Evolutionary conservation across 768 basidiomycete genomes (phyloP).

Genomic region (Tulasnella sp.): DNA sequence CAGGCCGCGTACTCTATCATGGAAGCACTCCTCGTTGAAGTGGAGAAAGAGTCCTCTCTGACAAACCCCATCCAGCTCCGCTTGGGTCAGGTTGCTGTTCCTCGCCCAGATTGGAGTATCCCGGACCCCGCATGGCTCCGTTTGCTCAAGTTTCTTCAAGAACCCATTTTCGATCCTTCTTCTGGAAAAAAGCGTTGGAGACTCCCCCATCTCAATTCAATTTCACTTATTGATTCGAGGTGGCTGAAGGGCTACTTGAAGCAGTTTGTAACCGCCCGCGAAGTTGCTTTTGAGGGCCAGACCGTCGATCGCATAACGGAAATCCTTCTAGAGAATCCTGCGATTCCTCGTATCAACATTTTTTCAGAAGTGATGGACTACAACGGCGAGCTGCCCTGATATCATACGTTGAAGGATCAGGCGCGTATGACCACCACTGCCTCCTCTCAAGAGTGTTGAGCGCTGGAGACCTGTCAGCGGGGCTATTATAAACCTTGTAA

Average conservation of each 20-base stretch:
- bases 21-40: background rate
- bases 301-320: background rate
- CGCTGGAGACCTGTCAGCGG: background rate
- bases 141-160: background rate
- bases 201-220: background rate
- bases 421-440: background rate
- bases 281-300: background rate
- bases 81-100: background rate
- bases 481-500: too few relatives aligned
- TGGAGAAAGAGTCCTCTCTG: background rate
- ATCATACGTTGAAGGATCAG: too few relatives aligned
- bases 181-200: background rate
- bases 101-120: background rate
- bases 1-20: background rate
- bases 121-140: background rate
- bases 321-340: background rate
- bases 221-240: background rate
- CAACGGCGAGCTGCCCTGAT: background rate
- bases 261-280: background rate
- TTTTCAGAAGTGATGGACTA: background rate
- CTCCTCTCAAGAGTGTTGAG: background rate
- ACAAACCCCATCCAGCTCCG: background rate
- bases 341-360: background rate
- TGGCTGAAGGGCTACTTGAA: background rate
- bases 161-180: background rate